These are phyloP conservation scores for Colletotrichum graminicola DNA, from an alignment of 2,329 filamentous ascomycete genomes.

Conservation along the genomic window DNA sequence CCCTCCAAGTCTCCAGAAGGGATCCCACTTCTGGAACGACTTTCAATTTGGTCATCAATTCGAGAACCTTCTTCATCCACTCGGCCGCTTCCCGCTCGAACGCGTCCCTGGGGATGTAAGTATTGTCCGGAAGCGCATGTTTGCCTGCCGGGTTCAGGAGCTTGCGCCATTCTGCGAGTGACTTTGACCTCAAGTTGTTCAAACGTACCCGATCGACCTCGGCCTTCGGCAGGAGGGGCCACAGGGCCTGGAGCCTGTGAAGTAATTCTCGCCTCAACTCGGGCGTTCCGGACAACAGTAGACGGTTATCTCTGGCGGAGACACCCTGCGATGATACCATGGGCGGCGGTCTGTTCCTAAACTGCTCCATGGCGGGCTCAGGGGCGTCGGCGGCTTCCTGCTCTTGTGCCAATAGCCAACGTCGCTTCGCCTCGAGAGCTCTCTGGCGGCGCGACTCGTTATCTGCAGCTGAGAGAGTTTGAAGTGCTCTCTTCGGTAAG, in stretches of 20 bases:
- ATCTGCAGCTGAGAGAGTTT: not conserved
- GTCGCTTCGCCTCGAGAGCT: not conserved
- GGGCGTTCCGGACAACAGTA: not conserved
- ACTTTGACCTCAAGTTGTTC: not conserved
- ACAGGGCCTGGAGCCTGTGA: not conserved
- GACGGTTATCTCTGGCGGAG: conserved; percentile 2
- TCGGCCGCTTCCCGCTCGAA: not conserved
- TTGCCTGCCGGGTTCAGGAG: not conserved
- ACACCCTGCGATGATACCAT: not conserved
- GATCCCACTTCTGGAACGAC: not conserved
- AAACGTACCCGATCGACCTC: not conserved
- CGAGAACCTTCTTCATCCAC: not conserved
- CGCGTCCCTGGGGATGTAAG: not conserved
- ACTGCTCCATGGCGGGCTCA: not conserved
- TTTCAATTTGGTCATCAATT: not conserved
- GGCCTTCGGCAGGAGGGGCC: not conserved
- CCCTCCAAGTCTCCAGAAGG: not conserved
- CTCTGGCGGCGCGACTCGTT: not conserved
- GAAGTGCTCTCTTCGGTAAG: not conserved
- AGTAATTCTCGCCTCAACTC: not conserved
- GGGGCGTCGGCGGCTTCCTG: not conserved
- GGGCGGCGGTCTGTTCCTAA: not conserved
- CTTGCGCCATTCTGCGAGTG: conserved; percentile 1
- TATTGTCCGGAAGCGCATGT: not conserved
- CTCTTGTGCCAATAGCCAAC: not conserved